These are phyloP conservation scores for Xylaria cubensis DNA, from an alignment of 495 filamentous ascomycete species.

Conservation along the genomic window DNA sequence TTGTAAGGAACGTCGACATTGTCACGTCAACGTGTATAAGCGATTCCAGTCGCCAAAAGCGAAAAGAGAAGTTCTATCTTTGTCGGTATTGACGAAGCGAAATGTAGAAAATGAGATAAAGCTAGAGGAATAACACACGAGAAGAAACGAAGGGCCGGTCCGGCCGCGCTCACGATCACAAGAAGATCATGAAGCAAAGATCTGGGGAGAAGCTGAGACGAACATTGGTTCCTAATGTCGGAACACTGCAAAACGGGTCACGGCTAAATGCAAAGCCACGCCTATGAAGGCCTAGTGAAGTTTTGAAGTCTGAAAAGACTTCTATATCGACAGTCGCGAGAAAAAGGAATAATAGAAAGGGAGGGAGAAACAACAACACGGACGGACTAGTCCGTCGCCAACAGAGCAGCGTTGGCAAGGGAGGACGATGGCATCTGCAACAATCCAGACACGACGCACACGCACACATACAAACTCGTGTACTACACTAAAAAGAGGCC, in stretches of 20 bases:
- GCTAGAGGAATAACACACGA: conserved; percentile 40
- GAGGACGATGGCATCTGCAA: conserved; percentile 26
- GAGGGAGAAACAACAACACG: conserved; percentile 13
- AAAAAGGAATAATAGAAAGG: conserved; percentile 42
- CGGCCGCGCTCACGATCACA: conserved; percentile 47
- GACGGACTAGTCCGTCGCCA: conserved; percentile 15
- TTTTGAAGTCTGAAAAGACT: conserved; percentile 1
- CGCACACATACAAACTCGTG: neutral
- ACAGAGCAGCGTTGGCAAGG: conserved; percentile 28
- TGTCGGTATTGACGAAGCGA: conserved; percentile 34
- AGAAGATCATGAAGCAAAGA: conserved; percentile 47
- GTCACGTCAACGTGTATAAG: conserved; percentile 28
- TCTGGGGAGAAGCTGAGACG: conserved; percentile 23
- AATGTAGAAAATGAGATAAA: conserved; percentile 29
- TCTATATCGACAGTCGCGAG: conserved; percentile 36
- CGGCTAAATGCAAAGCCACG: conserved; percentile 43
- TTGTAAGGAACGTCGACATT: conserved; percentile 40
- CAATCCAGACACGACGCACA: conserved; percentile 8
- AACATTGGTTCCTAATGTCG: conserved; percentile 25
- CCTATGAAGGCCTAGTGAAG: conserved; percentile 9
- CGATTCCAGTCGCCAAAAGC: conserved; percentile 53
- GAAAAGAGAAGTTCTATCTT: conserved; percentile 27
- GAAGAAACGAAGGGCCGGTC: conserved; percentile 47
- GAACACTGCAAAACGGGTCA: conserved; percentile 29
- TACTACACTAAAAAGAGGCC: neutral